Percentiles rank a stretch among this genome's conserved stretches.
These are phyloP conservation scores for Harringtonia aguacate DNA, from an alignment of 2,329 filamentous ascomycete species.

Conservation along the genomic window DNA sequence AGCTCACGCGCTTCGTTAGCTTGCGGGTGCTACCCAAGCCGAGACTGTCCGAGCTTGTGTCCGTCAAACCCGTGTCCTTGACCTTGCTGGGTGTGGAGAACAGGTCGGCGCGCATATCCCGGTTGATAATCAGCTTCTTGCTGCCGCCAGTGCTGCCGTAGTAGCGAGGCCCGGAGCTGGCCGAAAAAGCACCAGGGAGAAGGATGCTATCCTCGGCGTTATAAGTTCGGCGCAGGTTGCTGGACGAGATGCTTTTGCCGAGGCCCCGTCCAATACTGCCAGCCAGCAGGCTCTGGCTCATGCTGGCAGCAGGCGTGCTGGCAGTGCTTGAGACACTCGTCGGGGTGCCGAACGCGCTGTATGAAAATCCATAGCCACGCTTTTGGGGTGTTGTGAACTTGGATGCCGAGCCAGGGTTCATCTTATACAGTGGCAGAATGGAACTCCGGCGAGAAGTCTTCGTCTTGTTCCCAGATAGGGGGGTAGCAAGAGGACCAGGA, in stretches of 20 bases:
- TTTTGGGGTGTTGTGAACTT: slow-evolving; percentile 78
- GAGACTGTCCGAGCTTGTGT: slow-evolving; percentile 19
- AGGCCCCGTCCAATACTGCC: slow-evolving; percentile 57
- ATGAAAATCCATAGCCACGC: slow-evolving; percentile 82
- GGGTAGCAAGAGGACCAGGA: slow-evolving; percentile 84
- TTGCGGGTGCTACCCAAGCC: slow-evolving; percentile 30
- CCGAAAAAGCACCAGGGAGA: slow-evolving; percentile 73
- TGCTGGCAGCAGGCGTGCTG: slow-evolving; percentile 53
- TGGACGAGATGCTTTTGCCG: slow-evolving; percentile 81
- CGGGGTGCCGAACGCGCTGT: slow-evolving; percentile 83
- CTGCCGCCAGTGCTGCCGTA: slow-evolving; percentile 61
- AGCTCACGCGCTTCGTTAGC: slow-evolving; percentile 81
- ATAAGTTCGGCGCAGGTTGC: slow-evolving; percentile 72
- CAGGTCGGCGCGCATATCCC: slow-evolving; percentile 65
- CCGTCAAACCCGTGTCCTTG: slow-evolving; percentile 27
- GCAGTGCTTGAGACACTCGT: slow-evolving; percentile 55
- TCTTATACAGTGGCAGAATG: slow-evolving; percentile 76
- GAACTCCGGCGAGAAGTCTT: slow-evolving; percentile 65
- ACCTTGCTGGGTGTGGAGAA: slow-evolving; percentile 51
- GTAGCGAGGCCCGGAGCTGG: slow-evolving; percentile 51
- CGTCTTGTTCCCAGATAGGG: slow-evolving; percentile 61
- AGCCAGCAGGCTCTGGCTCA: slow-evolving; percentile 55
- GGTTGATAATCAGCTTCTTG: slow-evolving; percentile 89
- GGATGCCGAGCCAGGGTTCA: slow-evolving; percentile 70
- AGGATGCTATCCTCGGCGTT: slow-evolving; percentile 79